Evolutionary conservation across 2,329 filamentous ascomycete genomes (phyloP).

Genomic region (Botrytis hyacinthi): DNA sequence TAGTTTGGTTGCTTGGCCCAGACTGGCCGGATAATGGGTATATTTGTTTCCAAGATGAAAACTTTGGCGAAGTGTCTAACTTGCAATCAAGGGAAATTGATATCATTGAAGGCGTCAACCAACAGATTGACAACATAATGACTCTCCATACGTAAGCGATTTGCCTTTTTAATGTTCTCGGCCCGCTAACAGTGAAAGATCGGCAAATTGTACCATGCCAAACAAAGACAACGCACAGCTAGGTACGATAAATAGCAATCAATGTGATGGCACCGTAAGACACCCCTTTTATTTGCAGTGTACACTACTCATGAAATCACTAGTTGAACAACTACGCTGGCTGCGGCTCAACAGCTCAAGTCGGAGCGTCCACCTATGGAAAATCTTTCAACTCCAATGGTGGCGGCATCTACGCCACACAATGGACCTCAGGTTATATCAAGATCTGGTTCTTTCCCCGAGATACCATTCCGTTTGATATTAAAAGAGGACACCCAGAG

Average conservation of each 20-base stretch:
- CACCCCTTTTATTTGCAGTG: not conserved
- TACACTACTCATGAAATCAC: not conserved
- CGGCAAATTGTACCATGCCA: slow-evolving; percentile 16
- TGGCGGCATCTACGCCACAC: slow-evolving; percentile 67
- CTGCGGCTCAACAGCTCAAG: slow-evolving; percentile 28
- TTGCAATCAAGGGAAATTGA: slow-evolving; percentile 3
- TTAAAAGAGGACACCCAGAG: slow-evolving; percentile 60
- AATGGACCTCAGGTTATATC: slow-evolving; percentile 67
- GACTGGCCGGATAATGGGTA: slow-evolving; percentile 19
- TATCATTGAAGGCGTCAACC: slow-evolving; percentile 17
- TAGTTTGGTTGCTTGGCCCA: slow-evolving; percentile 17
- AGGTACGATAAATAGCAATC: not conserved
- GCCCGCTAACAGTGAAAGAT: not conserved
- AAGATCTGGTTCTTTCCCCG: slow-evolving; percentile 61
- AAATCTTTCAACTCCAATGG: slow-evolving; percentile 62
- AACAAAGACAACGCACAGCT: slow-evolving; percentile 1
- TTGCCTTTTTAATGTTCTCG: too few species aligned
- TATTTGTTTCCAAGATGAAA: not conserved
- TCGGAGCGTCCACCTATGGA: slow-evolving; percentile 46
- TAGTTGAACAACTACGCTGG: slow-evolving; percentile 10
- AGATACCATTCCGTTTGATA: slow-evolving; percentile 66
- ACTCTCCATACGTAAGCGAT: slow-evolving; percentile 8
- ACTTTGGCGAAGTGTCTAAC: not conserved
- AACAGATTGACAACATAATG: slow-evolving; percentile 7
- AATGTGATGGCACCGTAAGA: slow-evolving; percentile 13